Evolutionary conservation across 495 filamentous ascomycete species (phyloP).

Genomic region (Penicillium chermesinum): DNA sequence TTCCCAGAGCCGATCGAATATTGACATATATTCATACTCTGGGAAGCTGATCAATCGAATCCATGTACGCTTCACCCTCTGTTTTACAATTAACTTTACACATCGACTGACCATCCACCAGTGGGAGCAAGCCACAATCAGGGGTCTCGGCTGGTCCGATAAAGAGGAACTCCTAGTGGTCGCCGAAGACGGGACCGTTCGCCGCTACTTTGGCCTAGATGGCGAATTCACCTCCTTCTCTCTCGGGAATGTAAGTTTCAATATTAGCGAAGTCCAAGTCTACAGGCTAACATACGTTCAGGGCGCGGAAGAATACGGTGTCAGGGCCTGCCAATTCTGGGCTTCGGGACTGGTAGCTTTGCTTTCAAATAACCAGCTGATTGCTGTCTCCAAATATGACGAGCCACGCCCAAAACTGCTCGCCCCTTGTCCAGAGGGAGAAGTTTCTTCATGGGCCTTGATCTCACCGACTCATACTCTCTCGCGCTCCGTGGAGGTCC

Average conservation of each 20-base stretch:
- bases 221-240: slow-evolving; percentile 94
- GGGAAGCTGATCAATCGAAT: slow-evolving; percentile 75
- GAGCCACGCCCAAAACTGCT: slow-evolving; percentile 85
- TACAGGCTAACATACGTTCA: slow-evolving; percentile 27
- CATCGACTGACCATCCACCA: slow-evolving; percentile 30
- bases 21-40: slow-evolving; percentile 91
- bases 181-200: slow-evolving; percentile 82
- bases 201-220: slow-evolving; percentile 87
- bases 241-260: slow-evolving; percentile 66
- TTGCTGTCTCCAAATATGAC: slow-evolving; percentile 82
- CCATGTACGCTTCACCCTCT: slow-evolving; percentile 42
- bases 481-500: slow-evolving; percentile 91
- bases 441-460: slow-evolving; percentile 82
- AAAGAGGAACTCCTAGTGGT: slow-evolving; percentile 90
- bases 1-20: slow-evolving; percentile 69
- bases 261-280: no score
- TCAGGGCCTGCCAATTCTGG: slow-evolving; percentile 86
- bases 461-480: slow-evolving; percentile 85
- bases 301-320: slow-evolving; percentile 81
- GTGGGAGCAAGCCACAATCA: slow-evolving; percentile 90
- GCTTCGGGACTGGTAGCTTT: slow-evolving; percentile 88
- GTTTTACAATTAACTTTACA: neutral
- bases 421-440: slow-evolving; percentile 68
- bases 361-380: slow-evolving; percentile 78
- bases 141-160: slow-evolving; percentile 92